These are phyloP conservation scores for Phytophthora multivora DNA, from an alignment of 352 stramenopile species.

Conservation along the genomic window DNA sequence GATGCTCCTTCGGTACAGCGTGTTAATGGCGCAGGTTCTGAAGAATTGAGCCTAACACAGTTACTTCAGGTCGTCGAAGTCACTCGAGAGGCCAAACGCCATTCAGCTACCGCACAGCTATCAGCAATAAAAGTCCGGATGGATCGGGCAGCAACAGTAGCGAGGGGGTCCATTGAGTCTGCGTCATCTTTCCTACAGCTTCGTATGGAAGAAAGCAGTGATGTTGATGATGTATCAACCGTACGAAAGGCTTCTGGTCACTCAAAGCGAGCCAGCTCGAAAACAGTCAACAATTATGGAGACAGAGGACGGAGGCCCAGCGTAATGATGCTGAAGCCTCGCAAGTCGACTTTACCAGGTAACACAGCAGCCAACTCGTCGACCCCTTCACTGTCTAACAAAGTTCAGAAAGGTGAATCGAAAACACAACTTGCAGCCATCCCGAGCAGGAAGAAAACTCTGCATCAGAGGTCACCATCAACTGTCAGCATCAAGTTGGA, in stretches of 20 bases:
- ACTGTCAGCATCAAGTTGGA: background rate
- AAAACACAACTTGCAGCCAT: background rate
- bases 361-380: background rate
- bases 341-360: conserved; percentile 2
- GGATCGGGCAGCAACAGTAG: conserved; percentile 5
- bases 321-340: background rate
- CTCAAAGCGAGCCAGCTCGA: background rate
- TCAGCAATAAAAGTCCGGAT: conserved; percentile 12
- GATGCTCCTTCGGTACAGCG: background rate
- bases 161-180: background rate
- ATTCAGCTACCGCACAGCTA: conserved; percentile 5
- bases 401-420: conserved; percentile 8
- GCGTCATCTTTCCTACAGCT: background rate
- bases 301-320: background rate
- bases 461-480: conserved; percentile 6
- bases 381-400: conserved; percentile 9
- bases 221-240: background rate
- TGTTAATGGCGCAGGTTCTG: background rate
- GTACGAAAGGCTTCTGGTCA: background rate
- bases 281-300: background rate
- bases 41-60: conserved; percentile 25
- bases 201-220: too few species aligned
- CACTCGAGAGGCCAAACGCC: conserved; percentile 14
- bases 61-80: conserved; percentile 35
- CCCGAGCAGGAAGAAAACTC: conserved; percentile 19